phyloP scores from a whole-genome alignment of 148 eudicot species.

The Chenopodium album region DNA sequence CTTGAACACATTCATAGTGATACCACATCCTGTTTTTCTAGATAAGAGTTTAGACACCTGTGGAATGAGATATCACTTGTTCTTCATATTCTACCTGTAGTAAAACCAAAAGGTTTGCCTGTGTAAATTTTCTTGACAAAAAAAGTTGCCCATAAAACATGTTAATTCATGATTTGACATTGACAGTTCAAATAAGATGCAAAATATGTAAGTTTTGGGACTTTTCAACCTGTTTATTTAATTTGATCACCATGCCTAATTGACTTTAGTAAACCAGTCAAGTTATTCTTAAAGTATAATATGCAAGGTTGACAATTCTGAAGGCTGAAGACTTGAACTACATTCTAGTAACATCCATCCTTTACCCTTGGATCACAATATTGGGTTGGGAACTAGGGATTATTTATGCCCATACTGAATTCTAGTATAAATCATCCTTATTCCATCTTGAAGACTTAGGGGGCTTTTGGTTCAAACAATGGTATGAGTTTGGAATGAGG shows the following conservation, averaged over 20 bases:
- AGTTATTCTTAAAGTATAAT: neutral
- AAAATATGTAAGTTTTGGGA: neutral
- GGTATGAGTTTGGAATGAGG: too few species aligned
- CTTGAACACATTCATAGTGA: neutral
- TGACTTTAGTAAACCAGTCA: neutral
- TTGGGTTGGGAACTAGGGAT: too few species aligned
- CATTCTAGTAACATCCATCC: neutral
- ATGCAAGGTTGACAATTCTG: neutral
- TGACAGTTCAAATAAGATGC: neutral
- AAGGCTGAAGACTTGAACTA: neutral
- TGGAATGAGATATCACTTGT: neutral
- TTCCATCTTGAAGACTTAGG: neutral
- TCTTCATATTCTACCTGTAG: neutral
- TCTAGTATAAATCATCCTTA: neutral
- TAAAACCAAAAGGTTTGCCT: neutral
- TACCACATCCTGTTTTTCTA: neutral
- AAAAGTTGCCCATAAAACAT: neutral
- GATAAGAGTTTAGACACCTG: constrained; percentile 5
- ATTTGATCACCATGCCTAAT: neutral
- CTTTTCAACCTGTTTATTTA: neutral
- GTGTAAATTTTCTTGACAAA: neutral
- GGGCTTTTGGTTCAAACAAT: too few species aligned
- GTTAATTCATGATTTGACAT: neutral
- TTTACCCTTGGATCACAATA: neutral
- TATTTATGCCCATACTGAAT: neutral